phyloP scores from a whole-genome alignment of 495 filamentous ascomycete species.

The Penicillium silybi region DNA sequence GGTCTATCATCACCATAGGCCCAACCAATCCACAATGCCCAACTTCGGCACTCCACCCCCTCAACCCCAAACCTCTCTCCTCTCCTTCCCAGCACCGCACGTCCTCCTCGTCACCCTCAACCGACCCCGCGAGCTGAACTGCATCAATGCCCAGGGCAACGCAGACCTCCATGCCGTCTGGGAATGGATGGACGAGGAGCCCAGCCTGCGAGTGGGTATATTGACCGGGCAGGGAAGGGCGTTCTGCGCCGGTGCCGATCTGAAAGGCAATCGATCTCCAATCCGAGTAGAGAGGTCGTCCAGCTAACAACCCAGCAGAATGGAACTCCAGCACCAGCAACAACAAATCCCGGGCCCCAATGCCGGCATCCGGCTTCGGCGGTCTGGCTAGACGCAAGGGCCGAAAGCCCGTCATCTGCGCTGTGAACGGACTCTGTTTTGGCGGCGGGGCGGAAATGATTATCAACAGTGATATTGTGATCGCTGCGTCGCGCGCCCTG shows the following conservation, averaged over 20 bases:
- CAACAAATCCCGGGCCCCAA: conserved; percentile 8
- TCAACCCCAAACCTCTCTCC: conserved; percentile 29
- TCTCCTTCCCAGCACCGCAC: conserved; percentile 45
- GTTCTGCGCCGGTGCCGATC: conserved; percentile 58
- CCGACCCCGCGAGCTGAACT: conserved; percentile 45
- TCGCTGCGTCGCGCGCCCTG: conserved; percentile 50
- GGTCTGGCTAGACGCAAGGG: conserved; percentile 46
- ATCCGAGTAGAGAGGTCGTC: neutral
- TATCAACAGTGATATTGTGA: conserved; percentile 67
- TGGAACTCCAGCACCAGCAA: conserved; percentile 29
- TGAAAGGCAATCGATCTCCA: conserved; percentile 39
- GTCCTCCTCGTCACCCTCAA: conserved; percentile 48
- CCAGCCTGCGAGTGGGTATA: conserved; percentile 50
- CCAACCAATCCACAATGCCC: conserved; percentile 11
- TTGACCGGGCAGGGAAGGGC: conserved; percentile 54
- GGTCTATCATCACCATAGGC: neutral
- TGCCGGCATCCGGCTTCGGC: conserved; percentile 33
- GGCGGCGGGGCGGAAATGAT: conserved; percentile 77
- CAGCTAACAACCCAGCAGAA: conserved; percentile 25
- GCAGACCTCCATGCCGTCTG: conserved; percentile 50
- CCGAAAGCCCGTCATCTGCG: conserved; percentile 63
- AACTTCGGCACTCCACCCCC: conserved; percentile 36
- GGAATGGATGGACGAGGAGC: conserved; percentile 55
- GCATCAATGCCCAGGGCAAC: conserved; percentile 49
- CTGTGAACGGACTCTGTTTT: conserved; percentile 67